Conservation (phyloP, 2,329 filamentous ascomycete species). For the Scedosporium apiospermum region DNA sequence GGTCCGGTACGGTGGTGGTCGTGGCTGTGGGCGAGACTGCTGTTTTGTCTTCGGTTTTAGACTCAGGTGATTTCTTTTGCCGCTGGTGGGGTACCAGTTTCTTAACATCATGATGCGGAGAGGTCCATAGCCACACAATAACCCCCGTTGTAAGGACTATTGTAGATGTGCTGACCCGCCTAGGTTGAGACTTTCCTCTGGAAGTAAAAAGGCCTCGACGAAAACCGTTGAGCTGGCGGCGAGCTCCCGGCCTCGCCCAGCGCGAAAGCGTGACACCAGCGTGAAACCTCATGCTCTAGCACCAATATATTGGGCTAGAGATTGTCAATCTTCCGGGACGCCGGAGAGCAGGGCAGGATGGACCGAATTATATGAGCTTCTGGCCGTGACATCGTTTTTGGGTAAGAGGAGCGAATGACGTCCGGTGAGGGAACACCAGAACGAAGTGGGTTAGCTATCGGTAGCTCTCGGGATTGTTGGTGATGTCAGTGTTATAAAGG, state of each 20-base stretch:
- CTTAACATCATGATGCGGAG: background rate
- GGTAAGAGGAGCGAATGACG: background rate
- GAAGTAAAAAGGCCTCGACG: background rate
- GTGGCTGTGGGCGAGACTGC: constrained; percentile 40
- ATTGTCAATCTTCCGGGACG: background rate
- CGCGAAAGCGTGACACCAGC: background rate
- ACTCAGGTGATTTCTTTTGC: background rate
- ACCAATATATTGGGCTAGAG: background rate
- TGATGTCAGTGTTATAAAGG: background rate
- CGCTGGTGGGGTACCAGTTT: background rate
- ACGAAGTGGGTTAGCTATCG: background rate
- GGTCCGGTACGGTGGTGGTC: constrained; percentile 34
- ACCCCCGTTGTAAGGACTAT: background rate
- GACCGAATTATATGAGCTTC: background rate
- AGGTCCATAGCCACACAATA: background rate
- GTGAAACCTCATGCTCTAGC: background rate
- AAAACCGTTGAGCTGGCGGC: background rate
- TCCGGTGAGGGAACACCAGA: background rate
- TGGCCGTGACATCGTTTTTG: background rate
- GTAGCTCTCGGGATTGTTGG: background rate
- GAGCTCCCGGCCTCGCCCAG: background rate
- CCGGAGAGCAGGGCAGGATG: background rate
- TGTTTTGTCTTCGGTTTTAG: background rate
- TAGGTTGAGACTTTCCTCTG: background rate
- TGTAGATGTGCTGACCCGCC: background rate